Percentiles rank a stretch among this genome's conserved stretches.
These are phyloP conservation scores for Puccinia sorghi DNA, from an alignment of 1,284 basidiomycete species.

Conservation along the genomic window DNA sequence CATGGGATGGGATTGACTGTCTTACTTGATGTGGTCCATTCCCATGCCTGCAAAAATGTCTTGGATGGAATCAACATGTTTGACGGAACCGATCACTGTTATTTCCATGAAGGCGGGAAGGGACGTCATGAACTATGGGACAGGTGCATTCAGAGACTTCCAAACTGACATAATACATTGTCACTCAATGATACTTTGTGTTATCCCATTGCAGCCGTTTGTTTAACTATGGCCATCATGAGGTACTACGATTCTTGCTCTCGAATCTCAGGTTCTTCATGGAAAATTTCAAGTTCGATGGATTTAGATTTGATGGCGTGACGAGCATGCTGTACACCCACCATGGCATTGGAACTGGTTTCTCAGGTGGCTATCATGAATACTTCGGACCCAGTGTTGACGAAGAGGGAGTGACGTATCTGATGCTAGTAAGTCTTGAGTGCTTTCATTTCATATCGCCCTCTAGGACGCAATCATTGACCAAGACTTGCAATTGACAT, in stretches of 20 bases:
- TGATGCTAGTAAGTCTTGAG: conserved; percentile 80
- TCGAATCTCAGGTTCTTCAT: conserved; percentile 94
- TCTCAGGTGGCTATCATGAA: conserved; percentile 96
- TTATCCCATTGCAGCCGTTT: conserved; percentile 64
- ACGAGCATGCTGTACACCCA: conserved; percentile 99
- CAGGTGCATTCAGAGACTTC: conserved; percentile 57
- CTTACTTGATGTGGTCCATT: conserved; percentile 93
- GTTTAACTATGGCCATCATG: conserved; percentile 94
- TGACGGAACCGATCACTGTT: conserved; percentile 92
- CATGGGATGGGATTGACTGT: conserved; percentile 90
- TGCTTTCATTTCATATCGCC: not conserved
- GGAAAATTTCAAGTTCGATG: conserved; percentile 93
- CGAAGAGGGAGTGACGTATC: conserved; percentile 84
- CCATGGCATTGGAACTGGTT: conserved; percentile 95
- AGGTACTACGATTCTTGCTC: conserved; percentile 89
- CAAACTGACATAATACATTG: not conserved
- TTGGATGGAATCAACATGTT: conserved; percentile 93
- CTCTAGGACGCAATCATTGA: not conserved
- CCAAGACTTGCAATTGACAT: not conserved
- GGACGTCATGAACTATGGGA: conserved; percentile 97
- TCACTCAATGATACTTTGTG: not conserved
- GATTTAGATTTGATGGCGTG: conserved; percentile 97
- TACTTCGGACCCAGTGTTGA: conserved; percentile 88
- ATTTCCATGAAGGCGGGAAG: conserved; percentile 90
- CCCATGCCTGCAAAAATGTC: conserved; percentile 96